Conservation (phyloP, 2,329 filamentous ascomycete species). For the Aspergillus awamori region DNA sequence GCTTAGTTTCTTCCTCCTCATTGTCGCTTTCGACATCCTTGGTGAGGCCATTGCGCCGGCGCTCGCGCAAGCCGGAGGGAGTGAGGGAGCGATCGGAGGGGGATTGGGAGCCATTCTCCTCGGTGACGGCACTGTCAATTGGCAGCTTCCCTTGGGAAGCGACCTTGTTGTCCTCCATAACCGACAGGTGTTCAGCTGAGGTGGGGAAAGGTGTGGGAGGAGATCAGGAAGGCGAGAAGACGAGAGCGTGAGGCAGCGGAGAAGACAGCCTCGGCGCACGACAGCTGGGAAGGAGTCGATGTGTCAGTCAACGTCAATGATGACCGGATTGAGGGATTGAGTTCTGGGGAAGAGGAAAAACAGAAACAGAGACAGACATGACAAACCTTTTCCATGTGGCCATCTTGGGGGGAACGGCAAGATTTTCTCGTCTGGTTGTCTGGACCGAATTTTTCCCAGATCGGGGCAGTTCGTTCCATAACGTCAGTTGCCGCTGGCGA, state of each 20-base stretch:
- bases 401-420: not conserved
- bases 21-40: slow-evolving; percentile 10
- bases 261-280: not conserved
- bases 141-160: not conserved
- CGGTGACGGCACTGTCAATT: not conserved
- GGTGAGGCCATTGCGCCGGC: not conserved
- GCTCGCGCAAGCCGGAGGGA: not conserved
- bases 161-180: not conserved
- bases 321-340: not conserved
- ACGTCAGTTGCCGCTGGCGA: too few species aligned
- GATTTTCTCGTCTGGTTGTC: too few species aligned
- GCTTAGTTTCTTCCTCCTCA: slow-evolving; percentile 10
- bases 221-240: not conserved
- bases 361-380: not conserved
- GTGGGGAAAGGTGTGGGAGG: not conserved
- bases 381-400: not conserved
- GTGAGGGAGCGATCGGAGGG: not conserved
- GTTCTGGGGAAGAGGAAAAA: not conserved
- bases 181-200: not conserved
- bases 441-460: too few species aligned
- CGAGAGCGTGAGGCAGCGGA: not conserved
- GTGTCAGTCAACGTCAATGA: not conserved
- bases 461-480: too few species aligned
- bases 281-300: not conserved
- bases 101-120: not conserved